A percentile compares a stretch with the other conserved stretches of the same genome.
Evolutionary conservation across 139 green algal species (phyloP).

Genomic region (Chlamydomonas eustigma): DNA sequence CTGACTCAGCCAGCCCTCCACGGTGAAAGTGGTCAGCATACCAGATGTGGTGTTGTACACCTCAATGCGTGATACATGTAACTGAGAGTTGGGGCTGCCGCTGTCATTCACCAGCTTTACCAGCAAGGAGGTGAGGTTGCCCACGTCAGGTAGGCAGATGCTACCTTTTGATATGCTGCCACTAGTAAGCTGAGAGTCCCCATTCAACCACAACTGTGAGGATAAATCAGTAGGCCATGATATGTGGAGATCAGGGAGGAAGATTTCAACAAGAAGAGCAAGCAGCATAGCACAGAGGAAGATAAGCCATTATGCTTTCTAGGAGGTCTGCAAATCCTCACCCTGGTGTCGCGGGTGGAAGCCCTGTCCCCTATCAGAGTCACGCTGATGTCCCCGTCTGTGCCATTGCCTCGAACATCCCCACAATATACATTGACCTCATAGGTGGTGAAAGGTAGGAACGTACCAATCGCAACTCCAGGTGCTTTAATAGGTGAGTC

Average conservation of each 20-base stretch:
- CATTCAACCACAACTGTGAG: slow-evolving; percentile 1
- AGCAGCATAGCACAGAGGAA: too few relatives aligned
- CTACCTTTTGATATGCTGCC: background rate
- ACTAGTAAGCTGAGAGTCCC: background rate
- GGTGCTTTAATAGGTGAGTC: background rate
- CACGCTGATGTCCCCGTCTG: background rate
- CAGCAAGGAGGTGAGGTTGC: background rate
- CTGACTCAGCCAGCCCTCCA: background rate
- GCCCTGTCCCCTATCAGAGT: background rate
- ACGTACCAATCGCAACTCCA: background rate
- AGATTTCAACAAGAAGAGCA: too few relatives aligned
- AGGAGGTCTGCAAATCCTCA: too few relatives aligned
- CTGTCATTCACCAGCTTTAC: background rate
- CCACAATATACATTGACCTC: background rate
- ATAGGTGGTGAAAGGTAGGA: background rate
- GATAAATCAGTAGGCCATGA: background rate
- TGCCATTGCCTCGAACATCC: slow-evolving; percentile 2
- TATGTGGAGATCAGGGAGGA: background rate
- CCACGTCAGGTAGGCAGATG: background rate
- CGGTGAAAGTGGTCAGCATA: background rate
- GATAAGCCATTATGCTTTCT: too few relatives aligned
- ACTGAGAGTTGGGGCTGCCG: slow-evolving; percentile 6
- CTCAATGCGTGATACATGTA: background rate
- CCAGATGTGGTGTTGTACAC: background rate
- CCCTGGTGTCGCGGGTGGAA: background rate